Evolutionary conservation across 805 yeast species (phyloP).

Genomic region (Cyberlindnera bimundalis): DNA sequence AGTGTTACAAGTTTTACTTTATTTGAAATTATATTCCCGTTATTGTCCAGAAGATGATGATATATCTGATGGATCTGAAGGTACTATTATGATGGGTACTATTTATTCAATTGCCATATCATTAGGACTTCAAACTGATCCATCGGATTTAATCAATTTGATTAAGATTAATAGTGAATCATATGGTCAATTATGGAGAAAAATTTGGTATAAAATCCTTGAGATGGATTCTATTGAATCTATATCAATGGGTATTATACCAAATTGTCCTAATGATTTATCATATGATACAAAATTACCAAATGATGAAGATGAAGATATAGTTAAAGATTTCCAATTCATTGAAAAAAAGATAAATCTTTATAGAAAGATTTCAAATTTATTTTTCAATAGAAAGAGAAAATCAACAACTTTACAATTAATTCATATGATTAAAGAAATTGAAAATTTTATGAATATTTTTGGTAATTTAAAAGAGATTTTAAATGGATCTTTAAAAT

Average conservation of each 20-base stretch:
- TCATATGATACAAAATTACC: constrained; percentile 27
- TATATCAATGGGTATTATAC: constrained; percentile 13
- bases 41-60: constrained; percentile 58
- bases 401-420: constrained; percentile 35
- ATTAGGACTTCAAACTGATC: constrained; percentile 57
- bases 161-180: constrained; percentile 9
- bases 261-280: constrained; percentile 19
- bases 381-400: constrained; percentile 33
- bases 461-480: constrained; percentile 28
- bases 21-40: constrained; percentile 45
- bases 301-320: constrained; percentile 37
- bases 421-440: constrained; percentile 28
- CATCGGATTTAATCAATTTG: constrained; percentile 29
- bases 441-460: constrained; percentile 33
- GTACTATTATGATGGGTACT: constrained; percentile 44
- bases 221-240: constrained; percentile 24
- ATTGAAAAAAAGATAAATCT: constrained; percentile 31
- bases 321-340: constrained; percentile 32
- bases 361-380: constrained; percentile 30
- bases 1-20: constrained; percentile 50
- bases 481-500: constrained; percentile 8
- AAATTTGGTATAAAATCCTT: constrained; percentile 25
- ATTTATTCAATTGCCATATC: constrained; percentile 51
- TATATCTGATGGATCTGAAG: constrained; percentile 46
- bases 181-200: constrained; percentile 25